Evolutionary conservation across 2,329 filamentous ascomycete species (phyloP), one percentile per base, ranked within the genome.

Genomic region (Hypoxylon sp.): DNA sequence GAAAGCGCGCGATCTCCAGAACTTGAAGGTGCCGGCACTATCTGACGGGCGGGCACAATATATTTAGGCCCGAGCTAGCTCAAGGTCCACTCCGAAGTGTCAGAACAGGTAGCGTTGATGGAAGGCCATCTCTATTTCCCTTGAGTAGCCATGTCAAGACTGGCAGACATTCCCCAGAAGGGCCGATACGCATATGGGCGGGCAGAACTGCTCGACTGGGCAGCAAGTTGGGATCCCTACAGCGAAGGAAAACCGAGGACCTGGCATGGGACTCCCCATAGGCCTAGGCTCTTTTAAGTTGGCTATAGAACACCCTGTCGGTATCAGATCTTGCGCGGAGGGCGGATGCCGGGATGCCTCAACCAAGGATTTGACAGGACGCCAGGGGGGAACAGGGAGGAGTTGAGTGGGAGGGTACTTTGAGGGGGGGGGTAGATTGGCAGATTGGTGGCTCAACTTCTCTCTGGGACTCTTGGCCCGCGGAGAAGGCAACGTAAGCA

Each of bases 251-350:
- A 63, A 51, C 45, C 48, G 49, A 56, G 52, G 38, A 52, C 49
- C 40, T 55, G 58, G 51, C 48, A 54, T 35, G 54, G 54, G 29
- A 5, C 10, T n/a, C 46, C 33, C 50, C 58, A 63, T 60, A 49
- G 45, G 55, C 52, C 52, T 59, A 62, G 58, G 55, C 48, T 57
- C 51, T 56, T 59, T 54, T 57, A 52, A 55, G 58, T 43, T 48
- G 38, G 31, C 7, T 35, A 35, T 35, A 58, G 43, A 53, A 33
- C 24, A 62, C 56, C 60, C 54, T 60, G 60, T 56, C 57, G 50
- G 56, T 58, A 64, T 62, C 53, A 64, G 62, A 65, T 65, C 62
- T 65, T 41, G 56, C 46, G 52, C 54, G 41, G 55, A 60, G 57
- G 45, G 46, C 53, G 48, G 59, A 33, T 60, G 52, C 62, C 40